Conservation (phyloP, 345 rosid species). For the Pistacia vera region DNA sequence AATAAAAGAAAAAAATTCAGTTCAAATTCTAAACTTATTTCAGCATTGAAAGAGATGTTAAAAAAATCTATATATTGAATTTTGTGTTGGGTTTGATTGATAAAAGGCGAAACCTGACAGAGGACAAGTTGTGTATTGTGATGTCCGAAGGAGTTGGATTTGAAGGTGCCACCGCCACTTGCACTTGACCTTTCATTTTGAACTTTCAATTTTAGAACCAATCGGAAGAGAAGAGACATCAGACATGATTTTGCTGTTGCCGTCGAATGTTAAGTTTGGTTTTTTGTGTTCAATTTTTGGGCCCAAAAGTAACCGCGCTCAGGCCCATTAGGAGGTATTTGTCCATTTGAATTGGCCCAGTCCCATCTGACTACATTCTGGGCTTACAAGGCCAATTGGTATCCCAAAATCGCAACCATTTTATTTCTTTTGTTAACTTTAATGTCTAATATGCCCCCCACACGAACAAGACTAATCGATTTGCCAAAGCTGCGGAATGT, state of each 20-base stretch:
- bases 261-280: neutral
- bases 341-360: too few relatives aligned
- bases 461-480: too few relatives aligned
- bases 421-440: too few relatives aligned
- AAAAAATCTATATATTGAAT: neutral
- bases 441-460: too few relatives aligned
- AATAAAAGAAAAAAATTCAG: neutral
- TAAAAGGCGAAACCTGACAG: neutral
- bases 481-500: too few relatives aligned
- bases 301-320: neutral
- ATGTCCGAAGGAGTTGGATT: neutral
- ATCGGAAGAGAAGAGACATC: neutral
- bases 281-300: neutral
- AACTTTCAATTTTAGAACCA: slow-evolving; percentile 12
- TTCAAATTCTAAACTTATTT: neutral
- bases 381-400: too few relatives aligned
- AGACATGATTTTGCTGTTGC: neutral
- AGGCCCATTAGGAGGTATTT: too few relatives aligned
- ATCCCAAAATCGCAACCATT: too few relatives aligned
- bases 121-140: too few relatives aligned
- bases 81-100: neutral
- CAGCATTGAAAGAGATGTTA: neutral
- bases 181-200: neutral
- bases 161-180: slow-evolving; percentile 1
- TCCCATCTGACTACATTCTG: too few relatives aligned